Conservation (phyloP, 768 basidiomycete genomes). For the Termitomyces sp. region DNA sequence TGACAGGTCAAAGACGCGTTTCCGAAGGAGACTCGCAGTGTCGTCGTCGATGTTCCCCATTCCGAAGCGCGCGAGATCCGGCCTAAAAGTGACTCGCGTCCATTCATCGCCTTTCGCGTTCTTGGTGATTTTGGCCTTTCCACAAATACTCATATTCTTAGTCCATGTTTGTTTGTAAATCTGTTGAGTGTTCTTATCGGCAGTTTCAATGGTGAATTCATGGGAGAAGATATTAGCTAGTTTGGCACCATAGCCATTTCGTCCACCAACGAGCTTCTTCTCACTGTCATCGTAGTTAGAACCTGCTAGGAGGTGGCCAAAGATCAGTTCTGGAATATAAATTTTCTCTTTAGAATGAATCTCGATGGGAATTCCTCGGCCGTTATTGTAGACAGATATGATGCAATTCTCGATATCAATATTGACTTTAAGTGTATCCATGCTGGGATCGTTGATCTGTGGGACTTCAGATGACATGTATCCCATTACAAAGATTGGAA, state of each 20-base stretch:
- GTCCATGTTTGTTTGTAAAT: slow-evolving; percentile 97
- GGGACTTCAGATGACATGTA: neutral
- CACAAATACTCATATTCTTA: slow-evolving; percentile 87
- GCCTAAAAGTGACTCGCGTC: slow-evolving; percentile 89
- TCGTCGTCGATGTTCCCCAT: slow-evolving; percentile 92
- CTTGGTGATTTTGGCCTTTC: slow-evolving; percentile 90
- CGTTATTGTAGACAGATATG: slow-evolving; percentile 95
- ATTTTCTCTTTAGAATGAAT: slow-evolving; percentile 90
- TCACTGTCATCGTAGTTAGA: slow-evolving; percentile 99
- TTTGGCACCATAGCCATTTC: slow-evolving; percentile 98
- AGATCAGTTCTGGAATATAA: slow-evolving; percentile 96
- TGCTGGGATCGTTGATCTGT: slow-evolving; percentile 86
- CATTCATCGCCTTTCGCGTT: slow-evolving; percentile 85
- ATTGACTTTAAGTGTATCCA: slow-evolving; percentile 88
- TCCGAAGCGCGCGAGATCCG: slow-evolving; percentile 88
- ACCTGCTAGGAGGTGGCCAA: slow-evolving; percentile 89
- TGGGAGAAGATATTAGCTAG: slow-evolving; percentile 97
- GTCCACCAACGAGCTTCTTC: slow-evolving; percentile 96
- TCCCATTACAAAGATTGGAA: neutral
- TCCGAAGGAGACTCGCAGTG: slow-evolving; percentile 80
- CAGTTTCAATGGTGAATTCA: slow-evolving; percentile 95
- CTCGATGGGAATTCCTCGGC: slow-evolving; percentile 94
- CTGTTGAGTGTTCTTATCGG: slow-evolving; percentile 76
- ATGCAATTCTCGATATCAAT: slow-evolving; percentile 79
- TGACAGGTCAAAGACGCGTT: slow-evolving; percentile 95